phyloP scores from a whole-genome alignment of 257 asterid species.

The Solanum piurae region DNA sequence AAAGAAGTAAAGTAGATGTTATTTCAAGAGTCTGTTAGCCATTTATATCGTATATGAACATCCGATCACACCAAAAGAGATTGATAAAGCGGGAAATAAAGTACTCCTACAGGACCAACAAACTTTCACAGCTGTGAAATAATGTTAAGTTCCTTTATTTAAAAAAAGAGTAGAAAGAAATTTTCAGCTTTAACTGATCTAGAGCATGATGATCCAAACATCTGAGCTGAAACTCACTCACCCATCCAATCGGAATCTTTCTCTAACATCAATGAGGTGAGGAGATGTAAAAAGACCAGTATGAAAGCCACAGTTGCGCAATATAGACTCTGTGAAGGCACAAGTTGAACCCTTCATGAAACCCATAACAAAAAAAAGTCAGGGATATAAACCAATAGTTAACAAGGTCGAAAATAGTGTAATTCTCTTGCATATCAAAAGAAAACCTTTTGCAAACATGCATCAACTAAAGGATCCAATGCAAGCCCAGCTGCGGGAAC shows the following conservation, averaged over 20 bases:
- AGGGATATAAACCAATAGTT: background rate
- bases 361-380: slow-evolving; percentile 1
- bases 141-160: background rate
- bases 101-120: background rate
- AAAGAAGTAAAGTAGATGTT: background rate
- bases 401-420: background rate
- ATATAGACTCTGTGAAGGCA: slow-evolving; percentile 71
- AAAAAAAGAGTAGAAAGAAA: background rate
- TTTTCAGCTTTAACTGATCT: background rate
- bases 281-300: slow-evolving; percentile 98
- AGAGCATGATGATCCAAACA: background rate
- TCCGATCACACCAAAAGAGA: background rate
- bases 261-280: slow-evolving; percentile 94
- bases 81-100: background rate
- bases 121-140: background rate
- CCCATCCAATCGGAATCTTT: slow-evolving; percentile 91
- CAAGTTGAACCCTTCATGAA: slow-evolving; percentile 89
- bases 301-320: slow-evolving; percentile 80
- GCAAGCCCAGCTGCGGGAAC: background rate
- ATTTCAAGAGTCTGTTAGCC: background rate
- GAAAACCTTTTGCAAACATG: background rate
- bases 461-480: background rate
- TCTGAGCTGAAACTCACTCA: slow-evolving; percentile 18
- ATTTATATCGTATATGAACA: background rate
- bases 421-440: background rate